Evolutionary conservation across 148 eudicot genomes (phyloP).

Genomic region (Chenopodium berlandieri): DNA sequence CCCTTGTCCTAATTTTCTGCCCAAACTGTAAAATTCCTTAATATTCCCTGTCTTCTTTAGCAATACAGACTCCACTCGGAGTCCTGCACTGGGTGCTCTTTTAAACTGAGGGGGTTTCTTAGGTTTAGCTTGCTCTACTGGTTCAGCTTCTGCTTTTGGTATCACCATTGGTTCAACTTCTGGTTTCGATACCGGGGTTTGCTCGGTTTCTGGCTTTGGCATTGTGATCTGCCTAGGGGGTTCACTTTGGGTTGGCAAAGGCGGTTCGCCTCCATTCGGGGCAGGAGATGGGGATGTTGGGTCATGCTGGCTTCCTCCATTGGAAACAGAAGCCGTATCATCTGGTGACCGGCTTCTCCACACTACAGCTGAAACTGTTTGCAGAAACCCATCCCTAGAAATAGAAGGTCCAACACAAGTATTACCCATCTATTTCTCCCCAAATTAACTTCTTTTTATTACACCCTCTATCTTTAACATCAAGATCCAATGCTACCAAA

Average conservation of each 20-base stretch:
- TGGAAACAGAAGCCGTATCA: conserved; percentile 24
- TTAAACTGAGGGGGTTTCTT: conserved; percentile 48
- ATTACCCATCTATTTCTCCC: conserved; percentile 46
- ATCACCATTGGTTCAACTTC: conserved; percentile 46
- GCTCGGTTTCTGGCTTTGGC: conserved; percentile 37
- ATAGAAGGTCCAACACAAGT: conserved; percentile 62
- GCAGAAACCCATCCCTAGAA: conserved; percentile 47
- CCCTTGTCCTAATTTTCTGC: conserved; percentile 64
- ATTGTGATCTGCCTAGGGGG: conserved; percentile 55
- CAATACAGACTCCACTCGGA: conserved; percentile 44
- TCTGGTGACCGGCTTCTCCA: conserved; percentile 44
- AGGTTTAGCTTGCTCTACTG: conserved; percentile 45
- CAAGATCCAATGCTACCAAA: conserved; percentile 30
- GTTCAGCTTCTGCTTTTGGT: conserved; percentile 38
- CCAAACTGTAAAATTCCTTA: conserved; percentile 54
- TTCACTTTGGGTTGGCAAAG: conserved; percentile 48
- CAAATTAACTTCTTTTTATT: conserved; percentile 20
- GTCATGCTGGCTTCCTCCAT: conserved; percentile 26
- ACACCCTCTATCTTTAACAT: conserved; percentile 21
- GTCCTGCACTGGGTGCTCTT: conserved; percentile 55
- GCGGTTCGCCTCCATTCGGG: conserved; percentile 31
- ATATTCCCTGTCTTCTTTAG: conserved; percentile 48
- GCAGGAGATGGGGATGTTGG: conserved; percentile 23
- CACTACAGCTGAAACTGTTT: conserved; percentile 51
- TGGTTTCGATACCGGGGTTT: conserved; percentile 24